Base-by-base conservation (phyloP, 1,284 basidiomycete genomes). In the Heliocybe sulcata region DNA sequence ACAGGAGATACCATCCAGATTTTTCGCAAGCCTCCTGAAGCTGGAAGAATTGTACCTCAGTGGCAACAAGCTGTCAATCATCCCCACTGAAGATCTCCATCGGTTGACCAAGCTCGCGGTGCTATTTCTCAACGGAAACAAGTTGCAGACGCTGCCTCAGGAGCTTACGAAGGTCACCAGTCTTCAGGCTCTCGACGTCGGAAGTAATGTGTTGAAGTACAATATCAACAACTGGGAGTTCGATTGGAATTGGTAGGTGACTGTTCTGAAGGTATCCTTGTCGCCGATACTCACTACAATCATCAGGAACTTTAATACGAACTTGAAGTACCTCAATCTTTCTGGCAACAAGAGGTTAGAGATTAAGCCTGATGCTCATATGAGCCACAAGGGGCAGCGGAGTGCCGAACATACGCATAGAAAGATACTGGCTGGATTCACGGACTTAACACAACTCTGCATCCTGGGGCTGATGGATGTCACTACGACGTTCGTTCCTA, bases 141-240 rank as follows among this genome's bases (percentile, higher is more conserved):
- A 88, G 69, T 73, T 99, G 42, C 92, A 93, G 69, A 96, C 93
- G 16, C 72, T 99, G 3, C 97, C 96, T 1, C 86, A 90, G 52
- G 96, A 98, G 69, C 72, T 99, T 47, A 88, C 87, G 33, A 91
- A 92, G 65, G 79, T 98, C 60, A 82, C 82, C 65, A 86, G 82
- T 56, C 74, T 99, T 61, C 83, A 81, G 58, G 83, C 90, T 26
- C 77, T 99, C 58, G 97, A 99, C 67, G 97, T 93, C 1, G 95
- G 96, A 6, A 95, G 90, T 69, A 99, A 99, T 68, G 72, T 86
- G 53, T 78, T 99, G 70, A 95, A 93, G 79, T 99, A 99, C 73
- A 99, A 99, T 68, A 95, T 98, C 61, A 91, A 94, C 64, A 99
- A 99, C 66, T 96, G 89, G 89, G 92, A 96, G 65, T 99, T 96